These are phyloP conservation scores for Viola odorata DNA, from an alignment of 345 rosid genomes.

Conservation along the genomic window DNA sequence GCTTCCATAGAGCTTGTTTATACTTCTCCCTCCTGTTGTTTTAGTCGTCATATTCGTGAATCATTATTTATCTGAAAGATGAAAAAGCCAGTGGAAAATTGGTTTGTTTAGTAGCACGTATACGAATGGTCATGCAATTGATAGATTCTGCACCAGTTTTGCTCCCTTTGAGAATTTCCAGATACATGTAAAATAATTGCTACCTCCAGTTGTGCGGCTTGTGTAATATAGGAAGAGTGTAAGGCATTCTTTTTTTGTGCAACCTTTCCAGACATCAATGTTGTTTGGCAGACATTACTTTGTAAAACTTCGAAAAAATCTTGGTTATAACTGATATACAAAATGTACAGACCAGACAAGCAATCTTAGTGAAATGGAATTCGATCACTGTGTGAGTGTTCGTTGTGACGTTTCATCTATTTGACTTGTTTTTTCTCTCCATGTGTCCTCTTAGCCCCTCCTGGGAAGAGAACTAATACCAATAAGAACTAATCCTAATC, in stretches of 20 bases:
- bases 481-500: too few relatives aligned
- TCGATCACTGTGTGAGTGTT: not conserved
- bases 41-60: slow-evolving; percentile 20
- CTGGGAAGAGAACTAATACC: too few relatives aligned
- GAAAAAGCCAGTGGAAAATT: not conserved
- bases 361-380: not conserved
- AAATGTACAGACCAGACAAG: not conserved
- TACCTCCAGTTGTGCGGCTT: slow-evolving; percentile 26
- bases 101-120: slow-evolving; percentile 11
- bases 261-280: slow-evolving; percentile 1
- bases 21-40: slow-evolving; percentile 1
- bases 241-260: slow-evolving; percentile 9
- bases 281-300: not conserved
- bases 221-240: slow-evolving; percentile 31
- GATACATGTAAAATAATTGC: slow-evolving; percentile 23
- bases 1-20: slow-evolving; percentile 37
- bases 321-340: not conserved
- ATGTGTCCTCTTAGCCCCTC: too few relatives aligned
- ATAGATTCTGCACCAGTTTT: slow-evolving; percentile 12
- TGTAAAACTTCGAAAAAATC: too few relatives aligned
- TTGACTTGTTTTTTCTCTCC: too few relatives aligned
- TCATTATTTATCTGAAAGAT: slow-evolving; percentile 1
- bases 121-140: slow-evolving; percentile 13
- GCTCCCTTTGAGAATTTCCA: slow-evolving; percentile 6
- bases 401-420: too few relatives aligned